A percentile compares a stretch with the other conserved stretches of the same genome.
Conservation (phyloP, 2,329 filamentous ascomycete species). For the Aspergillus thermomutatus region DNA sequence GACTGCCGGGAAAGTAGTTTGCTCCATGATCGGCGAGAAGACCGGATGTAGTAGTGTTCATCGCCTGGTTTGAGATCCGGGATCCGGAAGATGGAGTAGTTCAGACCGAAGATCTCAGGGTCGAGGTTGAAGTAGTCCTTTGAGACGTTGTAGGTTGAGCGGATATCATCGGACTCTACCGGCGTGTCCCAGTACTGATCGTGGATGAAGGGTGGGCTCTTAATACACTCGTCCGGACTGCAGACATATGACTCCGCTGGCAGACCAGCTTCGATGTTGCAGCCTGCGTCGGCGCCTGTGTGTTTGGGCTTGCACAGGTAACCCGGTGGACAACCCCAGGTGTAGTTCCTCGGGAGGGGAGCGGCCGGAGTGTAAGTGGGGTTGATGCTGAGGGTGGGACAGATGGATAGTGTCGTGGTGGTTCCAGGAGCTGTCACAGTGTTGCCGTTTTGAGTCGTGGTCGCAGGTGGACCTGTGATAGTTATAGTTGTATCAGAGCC, state of each 20-base stretch:
- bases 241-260: conserved; percentile 37
- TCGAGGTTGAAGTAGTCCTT: conserved; percentile 63
- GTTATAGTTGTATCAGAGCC: background rate
- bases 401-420: conserved; percentile 22
- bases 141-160: conserved; percentile 44
- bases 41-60: conserved; percentile 2
- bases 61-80: conserved; percentile 9
- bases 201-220: conserved; percentile 24
- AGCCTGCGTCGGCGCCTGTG: conserved; percentile 23
- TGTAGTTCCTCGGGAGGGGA: conserved; percentile 26
- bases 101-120: conserved; percentile 59
- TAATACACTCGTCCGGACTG: conserved; percentile 37
- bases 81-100: conserved; percentile 59
- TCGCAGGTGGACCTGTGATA: background rate
- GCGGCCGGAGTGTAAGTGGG: conserved; percentile 27
- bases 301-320: conserved; percentile 37
- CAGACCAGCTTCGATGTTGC: conserved; percentile 37
- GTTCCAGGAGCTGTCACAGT: conserved; percentile 4
- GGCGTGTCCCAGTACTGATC: conserved; percentile 25
- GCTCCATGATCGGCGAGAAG: background rate
- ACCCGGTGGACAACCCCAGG: conserved; percentile 42
- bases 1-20: conserved; percentile 30
- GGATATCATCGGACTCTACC: conserved; percentile 16
- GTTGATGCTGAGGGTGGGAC: conserved; percentile 27
- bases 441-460: background rate